Evolutionary conservation across 2,329 filamentous ascomycete genomes (phyloP).

Genomic region (Grosmannia huntii): DNA sequence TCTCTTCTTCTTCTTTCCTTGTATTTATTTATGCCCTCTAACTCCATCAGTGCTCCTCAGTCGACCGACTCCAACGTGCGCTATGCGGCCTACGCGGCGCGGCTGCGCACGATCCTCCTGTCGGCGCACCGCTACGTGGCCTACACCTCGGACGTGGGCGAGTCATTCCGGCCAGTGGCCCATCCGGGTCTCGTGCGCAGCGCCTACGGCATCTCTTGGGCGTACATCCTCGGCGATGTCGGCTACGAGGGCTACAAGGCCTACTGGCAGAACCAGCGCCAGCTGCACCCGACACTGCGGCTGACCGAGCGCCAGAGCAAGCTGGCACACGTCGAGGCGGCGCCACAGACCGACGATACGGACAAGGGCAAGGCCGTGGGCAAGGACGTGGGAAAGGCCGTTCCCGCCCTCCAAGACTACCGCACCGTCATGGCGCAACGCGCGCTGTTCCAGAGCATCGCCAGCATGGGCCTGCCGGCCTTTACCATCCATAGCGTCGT

Average conservation of each 20-base stretch:
- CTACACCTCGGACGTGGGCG: constrained; percentile 92
- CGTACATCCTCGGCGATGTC: constrained; percentile 84
- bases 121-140: constrained; percentile 92
- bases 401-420: constrained; percentile 75
- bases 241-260: constrained; percentile 90
- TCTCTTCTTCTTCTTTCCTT: too few relatives aligned
- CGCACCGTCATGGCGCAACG: constrained; percentile 83
- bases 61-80: constrained; percentile 76
- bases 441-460: constrained; percentile 78
- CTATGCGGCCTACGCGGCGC: constrained; percentile 84
- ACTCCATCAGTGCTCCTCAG: constrained; percentile 47
- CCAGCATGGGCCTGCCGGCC: constrained; percentile 86
- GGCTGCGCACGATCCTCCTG: constrained; percentile 74
- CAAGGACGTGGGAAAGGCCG: too few relatives aligned
- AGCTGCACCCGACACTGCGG: constrained; percentile 54
- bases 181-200: constrained; percentile 69
- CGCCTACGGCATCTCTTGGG: constrained; percentile 87
- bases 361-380: too few relatives aligned
- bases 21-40: not conserved
- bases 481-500: constrained; percentile 93
- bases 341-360: too few relatives aligned
- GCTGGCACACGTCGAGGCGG: constrained; percentile 26
- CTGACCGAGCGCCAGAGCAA: constrained; percentile 37
- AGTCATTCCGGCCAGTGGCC: constrained; percentile 86
- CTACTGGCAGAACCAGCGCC: constrained; percentile 72